Evolutionary conservation across 257 asterid species (phyloP).

Genomic region (Solanum ahanhuiri): DNA sequence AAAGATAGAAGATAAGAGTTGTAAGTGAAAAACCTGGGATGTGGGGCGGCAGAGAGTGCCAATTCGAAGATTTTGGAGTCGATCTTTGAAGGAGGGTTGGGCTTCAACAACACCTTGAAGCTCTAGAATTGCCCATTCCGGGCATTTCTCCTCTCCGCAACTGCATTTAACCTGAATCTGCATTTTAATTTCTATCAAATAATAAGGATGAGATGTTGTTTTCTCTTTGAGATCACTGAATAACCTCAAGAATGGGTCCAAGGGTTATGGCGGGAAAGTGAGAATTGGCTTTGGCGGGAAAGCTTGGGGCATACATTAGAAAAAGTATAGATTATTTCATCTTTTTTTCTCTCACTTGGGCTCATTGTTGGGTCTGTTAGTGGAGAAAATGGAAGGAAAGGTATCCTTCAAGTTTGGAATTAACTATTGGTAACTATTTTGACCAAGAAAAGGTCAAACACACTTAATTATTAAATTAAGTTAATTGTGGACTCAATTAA

Average conservation of each 20-base stretch:
- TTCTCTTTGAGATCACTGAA: not conserved
- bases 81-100: slow-evolving; percentile 47
- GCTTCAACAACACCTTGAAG: slow-evolving; percentile 83
- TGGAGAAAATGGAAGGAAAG: too few relatives aligned
- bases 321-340: not conserved
- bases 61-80: slow-evolving; percentile 62
- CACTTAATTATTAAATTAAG: too few relatives aligned
- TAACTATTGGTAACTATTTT: too few relatives aligned
- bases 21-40: slow-evolving; percentile 37
- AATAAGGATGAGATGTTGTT: not conserved
- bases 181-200: slow-evolving; percentile 20
- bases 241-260: not conserved
- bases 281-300: not conserved
- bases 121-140: slow-evolving; percentile 90
- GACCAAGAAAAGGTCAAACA: too few relatives aligned
- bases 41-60: slow-evolving; percentile 88
- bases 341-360: not conserved
- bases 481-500: too few relatives aligned
- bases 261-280: not conserved
- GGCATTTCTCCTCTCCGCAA: slow-evolving; percentile 71
- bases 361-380: not conserved
- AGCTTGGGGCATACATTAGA: not conserved
- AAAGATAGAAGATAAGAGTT: not conserved
- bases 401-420: too few relatives aligned
- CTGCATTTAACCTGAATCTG: slow-evolving; percentile 76